A percentile compares a stretch with the other conserved stretches of the same genome.
Conservation (phyloP, 140 eudicot species). For the Senecio squalidus region DNA sequence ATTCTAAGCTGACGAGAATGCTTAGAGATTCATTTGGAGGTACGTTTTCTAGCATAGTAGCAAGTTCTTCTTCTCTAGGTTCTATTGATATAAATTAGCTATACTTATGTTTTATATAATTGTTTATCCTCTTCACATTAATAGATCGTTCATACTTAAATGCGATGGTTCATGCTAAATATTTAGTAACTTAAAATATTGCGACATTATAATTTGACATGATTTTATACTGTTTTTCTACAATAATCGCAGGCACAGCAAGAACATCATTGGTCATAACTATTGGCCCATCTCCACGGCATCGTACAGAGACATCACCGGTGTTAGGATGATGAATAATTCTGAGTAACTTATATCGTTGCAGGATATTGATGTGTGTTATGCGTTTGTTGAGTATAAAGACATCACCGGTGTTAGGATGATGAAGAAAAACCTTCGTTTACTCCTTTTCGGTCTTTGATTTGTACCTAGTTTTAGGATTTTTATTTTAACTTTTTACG, state of each 20-base stretch:
- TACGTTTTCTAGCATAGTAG: constrained; percentile 17
- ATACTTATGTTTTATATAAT: background rate
- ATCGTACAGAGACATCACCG: constrained; percentile 99
- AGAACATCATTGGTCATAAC: constrained; percentile 92
- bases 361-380: no score
- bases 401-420: no score
- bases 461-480: no score
- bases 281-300: constrained; percentile 96
- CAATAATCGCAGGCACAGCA: constrained; percentile 65
- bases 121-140: background rate
- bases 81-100: background rate
- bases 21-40: constrained; percentile 99
- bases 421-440: no score
- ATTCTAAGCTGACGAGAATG: no score
- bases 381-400: no score
- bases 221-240: background rate
- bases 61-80: background rate
- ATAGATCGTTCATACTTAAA: background rate
- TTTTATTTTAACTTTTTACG: no score
- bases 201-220: background rate
- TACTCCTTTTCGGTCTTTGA: no score
- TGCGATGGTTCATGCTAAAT: background rate
- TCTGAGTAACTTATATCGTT: no score
- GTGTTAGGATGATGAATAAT: no score
- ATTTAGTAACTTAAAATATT: background rate